Evolutionary conservation across 495 filamentous ascomycete genomes (phyloP), one percentile per base, ranked within the genome.

Genomic region (Letharia columbiana): DNA sequence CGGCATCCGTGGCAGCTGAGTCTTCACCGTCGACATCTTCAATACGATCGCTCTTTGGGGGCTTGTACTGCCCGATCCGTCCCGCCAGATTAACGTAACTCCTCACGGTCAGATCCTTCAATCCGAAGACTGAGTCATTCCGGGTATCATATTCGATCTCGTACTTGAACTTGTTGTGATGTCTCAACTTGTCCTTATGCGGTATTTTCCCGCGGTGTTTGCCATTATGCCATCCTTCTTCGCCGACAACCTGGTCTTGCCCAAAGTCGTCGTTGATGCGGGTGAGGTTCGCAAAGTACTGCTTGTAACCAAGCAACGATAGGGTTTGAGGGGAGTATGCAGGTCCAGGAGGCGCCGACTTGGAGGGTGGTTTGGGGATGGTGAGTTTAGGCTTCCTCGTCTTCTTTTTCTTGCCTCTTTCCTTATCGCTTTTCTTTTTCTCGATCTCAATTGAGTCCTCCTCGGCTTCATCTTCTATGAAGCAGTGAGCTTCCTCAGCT

Each of bases 231-330:
- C 80, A 84, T 60, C 75, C 72, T n/a, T 76, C 72, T 45, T 71
- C 65, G 42, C 72, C 61, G 40, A 68, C 69, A 4, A 71, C 73
- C 17, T 72, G 66, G 6, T 63, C 20, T 18, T 69, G 57, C 13
- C 20, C 61, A 66, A 83, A 78, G 70, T 87, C 81, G 56, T 87
- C 87, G 73, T 98, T 95, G 78, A 95, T 87, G 66, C 82, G 76
- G 0, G 95, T 97, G 3, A 99, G 78, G 76, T 99, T 99, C 54
- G 92, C 91, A 74, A 82, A 96, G 77, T 95, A 97, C 70, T 99
- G 94, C 6, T 86, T 92, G 72, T 89, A 97, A 13, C 88, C 81
- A 4, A 89, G 80, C 67, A 89, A 77, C 0, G 89, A 87, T 35
- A 96, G 79, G 0, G 90, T 77, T 73, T 99, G 95, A 40, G 89